Evolutionary conservation across 2,329 filamentous ascomycete species (phyloP).

Genomic region (Fusarium mundagurra): DNA sequence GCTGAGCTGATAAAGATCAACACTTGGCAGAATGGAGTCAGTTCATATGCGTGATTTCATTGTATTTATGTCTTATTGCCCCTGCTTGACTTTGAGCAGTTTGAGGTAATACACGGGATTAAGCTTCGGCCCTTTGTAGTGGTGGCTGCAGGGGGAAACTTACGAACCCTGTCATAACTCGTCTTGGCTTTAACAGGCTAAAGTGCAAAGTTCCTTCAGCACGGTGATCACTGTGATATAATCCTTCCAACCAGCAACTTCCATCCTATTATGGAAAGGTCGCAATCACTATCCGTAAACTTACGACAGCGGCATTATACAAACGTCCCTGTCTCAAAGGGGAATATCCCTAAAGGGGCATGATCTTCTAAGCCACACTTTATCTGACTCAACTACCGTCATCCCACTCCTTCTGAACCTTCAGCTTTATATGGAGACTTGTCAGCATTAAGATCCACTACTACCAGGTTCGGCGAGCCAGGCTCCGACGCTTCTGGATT

Average conservation of each 20-base stretch:
- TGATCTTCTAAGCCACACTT: background rate
- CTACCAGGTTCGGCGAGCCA: slow-evolving; percentile 3
- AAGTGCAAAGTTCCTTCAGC: background rate
- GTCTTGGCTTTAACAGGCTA: background rate
- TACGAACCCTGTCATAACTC: background rate
- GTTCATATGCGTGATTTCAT: background rate
- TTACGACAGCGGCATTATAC: background rate
- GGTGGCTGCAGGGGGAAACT: background rate
- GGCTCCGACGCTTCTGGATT: slow-evolving; percentile 6
- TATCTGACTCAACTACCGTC: slow-evolving; percentile 5
- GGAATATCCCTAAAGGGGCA: background rate
- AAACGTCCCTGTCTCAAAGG: background rate
- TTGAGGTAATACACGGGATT: background rate
- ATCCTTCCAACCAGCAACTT: background rate
- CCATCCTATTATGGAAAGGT: background rate
- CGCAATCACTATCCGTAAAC: background rate
- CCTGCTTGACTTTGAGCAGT: background rate
- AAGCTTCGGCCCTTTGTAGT: background rate
- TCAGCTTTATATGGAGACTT: background rate
- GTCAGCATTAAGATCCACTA: background rate
- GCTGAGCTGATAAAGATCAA: background rate
- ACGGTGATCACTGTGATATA: background rate
- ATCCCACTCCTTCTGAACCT: background rate
- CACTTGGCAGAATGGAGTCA: background rate
- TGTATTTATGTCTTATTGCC: slow-evolving; percentile 2